Base-by-base conservation (phyloP, 2,329 filamentous ascomycete genomes). In the Penicillium sp. region DNA sequence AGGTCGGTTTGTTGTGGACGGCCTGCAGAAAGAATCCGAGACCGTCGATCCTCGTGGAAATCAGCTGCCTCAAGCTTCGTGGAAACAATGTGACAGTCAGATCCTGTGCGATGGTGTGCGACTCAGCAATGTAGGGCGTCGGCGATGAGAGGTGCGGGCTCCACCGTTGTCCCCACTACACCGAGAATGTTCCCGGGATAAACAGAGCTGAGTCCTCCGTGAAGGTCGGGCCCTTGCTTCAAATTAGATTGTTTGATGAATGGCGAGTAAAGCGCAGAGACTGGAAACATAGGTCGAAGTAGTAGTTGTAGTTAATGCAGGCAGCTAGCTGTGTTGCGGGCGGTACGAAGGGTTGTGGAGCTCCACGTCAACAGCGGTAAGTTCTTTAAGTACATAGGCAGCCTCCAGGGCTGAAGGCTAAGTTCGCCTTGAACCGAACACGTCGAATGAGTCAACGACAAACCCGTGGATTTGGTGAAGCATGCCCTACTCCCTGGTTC, bases 101-200 rank as follows among this genome's bases (percentile, higher is more conserved):
- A 31, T 37, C n/a, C 33, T 35, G 24, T 23, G 49, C 32, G 28
- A 35, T 38, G 39, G 47, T 49, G 40, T 51, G 29, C 15, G 29
- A 45, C n/a, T 35, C 52, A 58, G 52, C 49, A 61, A 61, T 61
- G 58, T 50, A 61, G 58, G 57, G 55, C 33, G 50, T 35, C 33
- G 12, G 38, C 12, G 44, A 44, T 43, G 38, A 41, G 33, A 35
- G 40, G 31, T 43, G 38, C 42, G 24, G 37, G 35, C 42, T 20
- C 42, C 38, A 31, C 13, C 38, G 8, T 48, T 48, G 46, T 53
- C 50, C 42, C 57, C 49, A 56, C 56, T 35, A 38, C 33, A 23
- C 28, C 6, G 46, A 35, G 57, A 60, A 60, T 60, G 58, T 47
- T 32, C 18, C 27, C 13, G 33, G 13, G 13, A 18, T 29, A 29